phyloP scores from a whole-genome alignment of 106 monocot species.

The Dioscorea alata region DNA sequence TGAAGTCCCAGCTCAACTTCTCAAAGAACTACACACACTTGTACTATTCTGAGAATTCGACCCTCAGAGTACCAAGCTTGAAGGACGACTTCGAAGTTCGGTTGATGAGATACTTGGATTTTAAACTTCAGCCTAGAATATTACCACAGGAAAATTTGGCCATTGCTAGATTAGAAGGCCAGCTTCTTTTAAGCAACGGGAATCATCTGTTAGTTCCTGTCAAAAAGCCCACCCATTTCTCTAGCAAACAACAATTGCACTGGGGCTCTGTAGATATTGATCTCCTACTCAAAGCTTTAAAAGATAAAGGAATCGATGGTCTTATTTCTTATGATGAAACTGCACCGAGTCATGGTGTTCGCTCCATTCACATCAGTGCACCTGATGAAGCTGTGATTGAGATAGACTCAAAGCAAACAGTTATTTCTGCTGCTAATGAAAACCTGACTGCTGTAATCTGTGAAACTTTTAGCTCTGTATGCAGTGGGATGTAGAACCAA shows the following conservation, averaged over 20 bases:
- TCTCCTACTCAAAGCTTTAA: slow-evolving; percentile 22
- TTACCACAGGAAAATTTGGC: slow-evolving; percentile 28
- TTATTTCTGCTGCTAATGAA: slow-evolving; percentile 29
- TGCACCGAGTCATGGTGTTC: neutral
- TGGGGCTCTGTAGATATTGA: slow-evolving; percentile 36
- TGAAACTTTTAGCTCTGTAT: slow-evolving; percentile 32
- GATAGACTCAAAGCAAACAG: slow-evolving; percentile 12
- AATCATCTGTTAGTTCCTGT: slow-evolving; percentile 24
- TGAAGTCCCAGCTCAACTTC: slow-evolving; percentile 12
- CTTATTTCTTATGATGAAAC: slow-evolving; percentile 3
- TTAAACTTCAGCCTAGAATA: slow-evolving; percentile 38
- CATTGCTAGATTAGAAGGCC: slow-evolving; percentile 44
- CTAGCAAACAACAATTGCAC: slow-evolving; percentile 16
- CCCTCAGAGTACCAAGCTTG: slow-evolving; percentile 26
- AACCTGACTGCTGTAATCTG: slow-evolving; percentile 10
- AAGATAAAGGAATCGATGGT: slow-evolving; percentile 30
- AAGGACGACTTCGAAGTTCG: slow-evolving; percentile 20
- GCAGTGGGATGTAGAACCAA: slow-evolving; percentile 28
- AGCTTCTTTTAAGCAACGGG: slow-evolving; percentile 37
- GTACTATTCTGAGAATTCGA: slow-evolving; percentile 35
- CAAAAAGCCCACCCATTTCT: neutral
- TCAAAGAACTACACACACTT: slow-evolving; percentile 3
- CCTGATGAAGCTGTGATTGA: slow-evolving; percentile 30
- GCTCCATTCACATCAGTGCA: slow-evolving; percentile 3
- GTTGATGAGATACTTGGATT: slow-evolving; percentile 34